Base-by-base conservation (phyloP, 805 yeast genomes). In the Saccharomycopsis babjevae region DNA sequence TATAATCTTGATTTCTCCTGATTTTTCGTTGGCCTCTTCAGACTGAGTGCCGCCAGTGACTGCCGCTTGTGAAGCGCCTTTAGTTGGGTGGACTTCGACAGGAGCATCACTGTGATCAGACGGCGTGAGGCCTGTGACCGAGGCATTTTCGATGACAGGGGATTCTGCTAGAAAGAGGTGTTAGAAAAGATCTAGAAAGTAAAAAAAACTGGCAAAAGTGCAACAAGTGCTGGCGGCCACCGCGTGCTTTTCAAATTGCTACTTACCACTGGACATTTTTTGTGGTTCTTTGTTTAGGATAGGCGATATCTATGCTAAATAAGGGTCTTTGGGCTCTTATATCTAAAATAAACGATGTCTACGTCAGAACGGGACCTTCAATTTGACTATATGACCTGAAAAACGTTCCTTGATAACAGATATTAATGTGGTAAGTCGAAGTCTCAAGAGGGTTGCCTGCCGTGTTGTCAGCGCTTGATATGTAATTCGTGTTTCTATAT, bases 1-100 rank as follows among this genome's bases (percentile, higher is more conserved):
- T 68, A 89, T 82, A 64, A 90, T 77, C 68, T 86, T 86, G 64
- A 77, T 67, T 57, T 76, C 77, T 77, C 74, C 59, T 72, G 75
- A 25, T 22, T 46, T 46, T 8, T 6, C 28, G 13, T 15, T 22
- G 15, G 6, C 10, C 11, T 46, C 52, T 25, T 46, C 52, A 25
- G 16, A 3, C 3, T 46, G 52, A 10, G 32, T 25, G 2, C 30
- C 52, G n/a, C 25, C 28, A 18, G 20, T 13, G 32, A 32, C 52
- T 32, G 32, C 16, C 6, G 32, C 15, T 46, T 46, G 52, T 11
- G 52, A 25, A 22, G 32, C 52, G 52, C 52, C 52, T 5, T 46
- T 46, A 11, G 32, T 8, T 3, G 5, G 15, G 16, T 22, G 52
- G 15, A 28, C 28, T 1, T 25, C 32, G 16, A 22, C 52, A 6